phyloP scores from a whole-genome alignment of 495 filamentous ascomycete genomes.

The Neurospora sublineolata region DNA sequence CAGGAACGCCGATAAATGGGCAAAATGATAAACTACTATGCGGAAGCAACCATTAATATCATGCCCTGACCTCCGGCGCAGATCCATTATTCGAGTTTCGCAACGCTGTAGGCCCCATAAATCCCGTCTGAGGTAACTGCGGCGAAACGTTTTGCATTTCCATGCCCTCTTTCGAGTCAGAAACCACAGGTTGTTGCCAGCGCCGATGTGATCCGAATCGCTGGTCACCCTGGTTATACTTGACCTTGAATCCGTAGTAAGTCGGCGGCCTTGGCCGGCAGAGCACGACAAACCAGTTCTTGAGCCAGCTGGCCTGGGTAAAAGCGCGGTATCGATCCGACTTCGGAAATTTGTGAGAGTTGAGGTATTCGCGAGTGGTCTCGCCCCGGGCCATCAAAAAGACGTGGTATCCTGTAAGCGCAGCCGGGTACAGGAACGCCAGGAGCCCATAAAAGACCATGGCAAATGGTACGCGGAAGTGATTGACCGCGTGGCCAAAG shows the following conservation, averaged over 20 bases:
- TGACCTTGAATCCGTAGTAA: constrained; percentile 76
- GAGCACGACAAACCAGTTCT: constrained; percentile 74
- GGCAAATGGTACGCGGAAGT: constrained; percentile 71
- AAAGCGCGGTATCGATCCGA: constrained; percentile 87
- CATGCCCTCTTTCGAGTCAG: constrained; percentile 23
- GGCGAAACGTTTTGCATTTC: constrained; percentile 35
- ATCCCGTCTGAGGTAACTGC: constrained; percentile 7
- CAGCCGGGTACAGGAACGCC: constrained; percentile 67
- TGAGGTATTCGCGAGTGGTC: constrained; percentile 91
- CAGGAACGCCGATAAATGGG: neutral
- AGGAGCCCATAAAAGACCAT: constrained; percentile 78
- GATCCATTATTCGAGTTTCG: constrained; percentile 9
- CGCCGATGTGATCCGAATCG: constrained; percentile 43
- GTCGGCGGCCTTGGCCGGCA: constrained; percentile 76
- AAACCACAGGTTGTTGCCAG: neutral
- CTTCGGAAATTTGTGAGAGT: constrained; percentile 86
- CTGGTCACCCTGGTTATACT: constrained; percentile 73
- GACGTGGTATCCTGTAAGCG: constrained; percentile 76
- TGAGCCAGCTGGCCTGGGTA: constrained; percentile 61
- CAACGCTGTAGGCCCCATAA: constrained; percentile 25
- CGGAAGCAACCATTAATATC: neutral
- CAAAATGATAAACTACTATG: neutral
- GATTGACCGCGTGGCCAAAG: constrained; percentile 54
- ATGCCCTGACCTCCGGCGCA: constrained; percentile 10
- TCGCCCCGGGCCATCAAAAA: constrained; percentile 84